These are phyloP conservation scores for Boletus subparvulus DNA, from an alignment of 768 basidiomycete species.

Conservation along the genomic window DNA sequence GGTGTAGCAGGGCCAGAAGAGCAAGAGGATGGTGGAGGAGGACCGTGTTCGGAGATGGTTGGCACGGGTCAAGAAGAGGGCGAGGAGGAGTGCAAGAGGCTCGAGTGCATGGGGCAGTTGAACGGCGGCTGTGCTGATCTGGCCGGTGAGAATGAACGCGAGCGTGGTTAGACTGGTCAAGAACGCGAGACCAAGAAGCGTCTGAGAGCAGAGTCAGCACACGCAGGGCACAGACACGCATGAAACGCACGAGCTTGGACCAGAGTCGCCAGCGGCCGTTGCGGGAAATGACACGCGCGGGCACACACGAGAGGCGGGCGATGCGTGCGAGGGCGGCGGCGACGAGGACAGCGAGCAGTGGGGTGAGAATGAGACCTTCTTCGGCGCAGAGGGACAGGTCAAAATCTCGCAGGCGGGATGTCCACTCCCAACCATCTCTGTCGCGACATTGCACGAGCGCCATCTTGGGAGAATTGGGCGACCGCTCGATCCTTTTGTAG, in stretches of 20 bases:
- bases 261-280: conserved; percentile 53
- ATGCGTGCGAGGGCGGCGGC: conserved; percentile 43
- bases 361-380: conserved; percentile 63
- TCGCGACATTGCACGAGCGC: conserved; percentile 44
- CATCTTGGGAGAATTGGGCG: conserved; percentile 26
- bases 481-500: no score
- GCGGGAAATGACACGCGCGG: conserved; percentile 36
- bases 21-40: conserved; percentile 69
- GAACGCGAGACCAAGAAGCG: conserved; percentile 47
- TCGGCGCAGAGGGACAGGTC: conserved; percentile 84
- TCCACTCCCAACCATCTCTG: conserved; percentile 62
- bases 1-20: conserved; percentile 80
- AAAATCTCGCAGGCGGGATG: conserved; percentile 61
- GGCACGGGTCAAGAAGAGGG: conserved; percentile 53
- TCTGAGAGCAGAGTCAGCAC: conserved; percentile 35
- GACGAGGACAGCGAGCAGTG: conserved; percentile 47
- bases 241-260: conserved; percentile 63
- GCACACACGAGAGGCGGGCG: conserved; percentile 27
- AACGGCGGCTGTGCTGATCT: conserved; percentile 41
- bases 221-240: background rate
- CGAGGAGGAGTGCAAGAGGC: conserved; percentile 48
- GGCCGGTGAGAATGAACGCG: conserved; percentile 37
- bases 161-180: conserved; percentile 46
- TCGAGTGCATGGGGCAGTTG: conserved; percentile 57
- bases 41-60: conserved; percentile 71